Conservation (phyloP, 495 filamentous ascomycete species). For the Geopyxis carbonaria region DNA sequence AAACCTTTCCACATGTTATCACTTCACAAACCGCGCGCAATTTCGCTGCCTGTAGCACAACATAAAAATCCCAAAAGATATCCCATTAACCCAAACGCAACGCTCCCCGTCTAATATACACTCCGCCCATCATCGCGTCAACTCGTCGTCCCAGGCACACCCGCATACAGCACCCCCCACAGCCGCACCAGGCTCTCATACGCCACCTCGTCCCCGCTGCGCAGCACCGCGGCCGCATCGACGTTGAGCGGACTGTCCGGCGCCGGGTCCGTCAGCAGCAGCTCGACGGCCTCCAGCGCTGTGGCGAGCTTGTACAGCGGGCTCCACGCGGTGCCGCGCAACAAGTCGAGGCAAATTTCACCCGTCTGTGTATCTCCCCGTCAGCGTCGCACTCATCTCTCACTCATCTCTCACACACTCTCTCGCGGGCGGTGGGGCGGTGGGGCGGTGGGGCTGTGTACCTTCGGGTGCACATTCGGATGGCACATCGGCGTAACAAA, state of each 20-base stretch:
- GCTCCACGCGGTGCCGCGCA: slow-evolving; percentile 59
- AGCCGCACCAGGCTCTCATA: slow-evolving; percentile 69
- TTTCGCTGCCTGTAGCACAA: no score
- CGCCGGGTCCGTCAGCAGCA: slow-evolving; percentile 58
- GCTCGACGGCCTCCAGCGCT: slow-evolving; percentile 59
- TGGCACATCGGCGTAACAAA: slow-evolving; percentile 75
- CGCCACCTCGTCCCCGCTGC: slow-evolving; percentile 56
- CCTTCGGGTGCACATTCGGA: slow-evolving; percentile 59
- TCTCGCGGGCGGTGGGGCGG: no score
- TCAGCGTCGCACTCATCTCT: neutral
- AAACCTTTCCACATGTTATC: no score
- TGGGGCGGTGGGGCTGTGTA: slow-evolving; percentile 4
- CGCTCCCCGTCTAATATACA: no score
- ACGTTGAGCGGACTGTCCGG: slow-evolving; percentile 77
- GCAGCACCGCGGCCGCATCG: slow-evolving; percentile 63
- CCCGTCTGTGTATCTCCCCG: slow-evolving; percentile 40
- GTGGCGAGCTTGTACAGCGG: slow-evolving; percentile 64
- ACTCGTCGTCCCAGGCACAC: slow-evolving; percentile 1
- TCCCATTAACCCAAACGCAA: no score
- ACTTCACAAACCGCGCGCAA: no score
- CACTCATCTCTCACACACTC: neutral
- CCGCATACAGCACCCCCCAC: slow-evolving; percentile 38
- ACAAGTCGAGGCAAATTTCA: slow-evolving; percentile 81
- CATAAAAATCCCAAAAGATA: no score
- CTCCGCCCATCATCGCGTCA: no score